Conservation (phyloP, 106 monocot genomes). For the Hemerocallis citrina region DNA sequence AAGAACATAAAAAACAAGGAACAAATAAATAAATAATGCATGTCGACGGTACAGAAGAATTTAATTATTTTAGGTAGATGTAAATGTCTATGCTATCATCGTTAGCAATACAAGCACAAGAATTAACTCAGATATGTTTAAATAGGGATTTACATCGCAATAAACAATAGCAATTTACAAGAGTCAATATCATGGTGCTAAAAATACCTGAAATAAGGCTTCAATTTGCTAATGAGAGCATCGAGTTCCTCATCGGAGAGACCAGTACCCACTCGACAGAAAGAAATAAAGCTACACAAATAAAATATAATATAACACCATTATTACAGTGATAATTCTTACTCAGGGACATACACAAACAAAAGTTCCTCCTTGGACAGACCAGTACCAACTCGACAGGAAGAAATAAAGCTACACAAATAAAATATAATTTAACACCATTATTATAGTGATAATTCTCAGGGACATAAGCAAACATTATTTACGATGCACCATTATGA, state of each 20-base stretch:
- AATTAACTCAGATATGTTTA: too few species aligned
- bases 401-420: constrained; percentile 79
- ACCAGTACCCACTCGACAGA: constrained; percentile 94
- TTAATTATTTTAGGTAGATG: too few species aligned
- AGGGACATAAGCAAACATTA: too few species aligned
- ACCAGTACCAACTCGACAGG: constrained; percentile 93
- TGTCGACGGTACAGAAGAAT: too few species aligned
- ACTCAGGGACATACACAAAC: too few species aligned
- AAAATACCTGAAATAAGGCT: constrained; percentile 79
- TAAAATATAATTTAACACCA: constrained; percentile 16
- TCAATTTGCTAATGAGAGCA: constrained; percentile 71
- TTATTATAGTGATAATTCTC: background rate
- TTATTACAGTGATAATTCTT: background rate
- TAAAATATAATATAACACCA: constrained; percentile 12
- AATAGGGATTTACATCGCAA: too few species aligned
- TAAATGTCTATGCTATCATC: too few species aligned
- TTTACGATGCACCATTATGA: too few species aligned
- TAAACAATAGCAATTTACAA: background rate
- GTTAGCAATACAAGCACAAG: too few species aligned
- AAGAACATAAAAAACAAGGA: too few species aligned
- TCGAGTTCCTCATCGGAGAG: constrained; percentile 94
- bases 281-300: constrained; percentile 79
- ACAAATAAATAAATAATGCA: too few species aligned
- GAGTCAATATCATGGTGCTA: background rate
- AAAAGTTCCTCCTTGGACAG: constrained; percentile 94